These are phyloP conservation scores for Claviceps capensis DNA, from an alignment of 2,329 filamentous ascomycete genomes.

Conservation along the genomic window DNA sequence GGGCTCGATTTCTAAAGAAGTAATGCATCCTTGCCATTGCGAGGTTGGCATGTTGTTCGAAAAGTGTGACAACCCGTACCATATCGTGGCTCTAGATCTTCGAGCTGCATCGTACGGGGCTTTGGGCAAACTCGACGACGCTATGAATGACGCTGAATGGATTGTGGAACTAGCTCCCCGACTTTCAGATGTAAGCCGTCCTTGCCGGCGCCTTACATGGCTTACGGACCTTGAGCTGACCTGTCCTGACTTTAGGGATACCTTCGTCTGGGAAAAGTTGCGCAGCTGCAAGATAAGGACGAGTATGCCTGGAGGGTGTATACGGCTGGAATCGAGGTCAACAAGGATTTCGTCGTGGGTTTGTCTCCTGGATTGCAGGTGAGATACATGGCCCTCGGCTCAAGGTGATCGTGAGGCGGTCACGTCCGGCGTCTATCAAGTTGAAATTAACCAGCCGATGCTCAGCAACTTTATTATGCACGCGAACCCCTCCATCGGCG, in stretches of 20 bases:
- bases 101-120: constrained; percentile 26
- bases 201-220: too few relatives aligned
- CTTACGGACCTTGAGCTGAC: neutral
- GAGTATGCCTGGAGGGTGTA: constrained; percentile 27
- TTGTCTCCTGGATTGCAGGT: constrained; percentile 22
- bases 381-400: constrained; percentile 1
- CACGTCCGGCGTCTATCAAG: too few relatives aligned
- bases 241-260: constrained; percentile 20
- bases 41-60: constrained; percentile 12
- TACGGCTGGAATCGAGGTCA: constrained; percentile 23
- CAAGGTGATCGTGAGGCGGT: too few relatives aligned
- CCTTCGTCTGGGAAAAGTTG: constrained; percentile 26
- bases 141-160: constrained; percentile 28
- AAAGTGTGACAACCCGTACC: constrained; percentile 23
- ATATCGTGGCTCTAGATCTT: constrained; percentile 28
- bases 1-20: constrained; percentile 26
- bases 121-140: constrained; percentile 22
- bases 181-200: constrained; percentile 22
- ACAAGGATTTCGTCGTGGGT: constrained; percentile 13
- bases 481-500: too few relatives aligned
- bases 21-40: constrained; percentile 25
- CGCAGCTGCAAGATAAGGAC: constrained; percentile 22
- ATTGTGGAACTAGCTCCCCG: constrained; percentile 28
- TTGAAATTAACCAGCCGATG: too few relatives aligned
- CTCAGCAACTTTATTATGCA: too few relatives aligned